Evolutionary conservation across 106 monocot species (phyloP), one percentile per base, ranked within the genome.

Genomic region (Dioscorea alata): DNA sequence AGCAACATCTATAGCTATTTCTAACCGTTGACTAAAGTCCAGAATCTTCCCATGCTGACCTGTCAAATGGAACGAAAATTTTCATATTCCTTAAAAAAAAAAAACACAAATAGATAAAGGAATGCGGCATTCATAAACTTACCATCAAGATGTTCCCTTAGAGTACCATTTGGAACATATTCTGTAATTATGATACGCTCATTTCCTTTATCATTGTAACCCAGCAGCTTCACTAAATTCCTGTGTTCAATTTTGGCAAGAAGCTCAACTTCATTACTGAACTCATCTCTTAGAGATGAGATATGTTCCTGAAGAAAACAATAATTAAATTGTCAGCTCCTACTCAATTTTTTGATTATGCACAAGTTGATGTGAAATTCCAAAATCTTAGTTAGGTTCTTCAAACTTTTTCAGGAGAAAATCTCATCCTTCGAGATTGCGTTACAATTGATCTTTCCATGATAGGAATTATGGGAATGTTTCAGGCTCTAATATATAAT

Each of bases 131-230:
- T 49, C 18, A 0, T 13, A 56, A 13, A 68, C 79, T 68, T 84
- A 93, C 89, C 90, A 80, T 94, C 94, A 13, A 94, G 78, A 59
- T 94, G 94, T 68, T 94, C 94, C 54, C 94, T 74, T 8, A 94
- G 80, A 22, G 89, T 94, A 60, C 94, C 90, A 80, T 94, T 94
- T 68, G 86, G 71, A 57, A 90, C 86, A 72, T 73, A 94, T 66
- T 94, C 94, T 15, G 86, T 90, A 23, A 90, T 82, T 8, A 94
- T 80, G 67, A 94, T 84, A 60, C 82, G 73, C 59, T 94, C 94
- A 65, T 80, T 76, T 71, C 86, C 89, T 76, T 86, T 84, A 50
- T 90, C 86, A 63, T 71, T 82, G 61, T 79, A 94, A 31, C 89
- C 89, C 62, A 94, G 84, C 50, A 94, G 62, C 57, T 66, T 86